phyloP scores from a whole-genome alignment of 257 asterid species.

The Solanum pimpinellifolium region DNA sequence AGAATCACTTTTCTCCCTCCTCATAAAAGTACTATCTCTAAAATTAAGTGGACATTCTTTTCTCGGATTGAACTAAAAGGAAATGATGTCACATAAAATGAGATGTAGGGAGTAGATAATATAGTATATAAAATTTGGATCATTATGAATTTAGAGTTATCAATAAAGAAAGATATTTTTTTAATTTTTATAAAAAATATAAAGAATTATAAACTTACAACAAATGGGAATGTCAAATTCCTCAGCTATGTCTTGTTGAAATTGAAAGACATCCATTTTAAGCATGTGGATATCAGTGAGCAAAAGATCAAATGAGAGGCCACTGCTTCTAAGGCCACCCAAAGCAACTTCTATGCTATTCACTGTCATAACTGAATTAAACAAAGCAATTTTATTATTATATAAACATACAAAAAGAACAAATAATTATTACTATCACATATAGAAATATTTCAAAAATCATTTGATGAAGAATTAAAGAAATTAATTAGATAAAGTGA shows the following conservation, averaged over 20 bases:
- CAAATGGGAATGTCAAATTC: slow-evolving; percentile 47
- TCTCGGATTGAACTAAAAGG: too few relatives aligned
- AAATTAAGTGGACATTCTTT: too few relatives aligned
- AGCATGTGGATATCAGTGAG: slow-evolving; percentile 49
- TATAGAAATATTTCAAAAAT: neutral
- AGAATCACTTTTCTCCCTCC: too few relatives aligned
- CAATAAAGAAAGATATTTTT: neutral
- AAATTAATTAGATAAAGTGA: neutral
- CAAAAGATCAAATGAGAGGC: neutral
- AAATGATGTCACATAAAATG: too few relatives aligned
- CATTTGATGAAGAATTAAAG: neutral
- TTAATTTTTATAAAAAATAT: neutral
- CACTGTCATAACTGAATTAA: neutral
- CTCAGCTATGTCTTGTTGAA: slow-evolving; percentile 27
- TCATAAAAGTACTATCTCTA: too few relatives aligned
- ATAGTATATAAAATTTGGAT: neutral
- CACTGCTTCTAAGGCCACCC: neutral
- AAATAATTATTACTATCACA: neutral
- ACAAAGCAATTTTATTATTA: neutral
- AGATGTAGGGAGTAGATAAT: too few relatives aligned
- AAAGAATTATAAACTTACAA: slow-evolving; percentile 19
- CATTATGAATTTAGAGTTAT: neutral
- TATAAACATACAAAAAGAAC: neutral
- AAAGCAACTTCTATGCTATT: neutral
- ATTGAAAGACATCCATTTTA: slow-evolving; percentile 36